Evolutionary conservation across 148 eudicot species (phyloP).

Genomic region (Amaranthus cruentus): DNA sequence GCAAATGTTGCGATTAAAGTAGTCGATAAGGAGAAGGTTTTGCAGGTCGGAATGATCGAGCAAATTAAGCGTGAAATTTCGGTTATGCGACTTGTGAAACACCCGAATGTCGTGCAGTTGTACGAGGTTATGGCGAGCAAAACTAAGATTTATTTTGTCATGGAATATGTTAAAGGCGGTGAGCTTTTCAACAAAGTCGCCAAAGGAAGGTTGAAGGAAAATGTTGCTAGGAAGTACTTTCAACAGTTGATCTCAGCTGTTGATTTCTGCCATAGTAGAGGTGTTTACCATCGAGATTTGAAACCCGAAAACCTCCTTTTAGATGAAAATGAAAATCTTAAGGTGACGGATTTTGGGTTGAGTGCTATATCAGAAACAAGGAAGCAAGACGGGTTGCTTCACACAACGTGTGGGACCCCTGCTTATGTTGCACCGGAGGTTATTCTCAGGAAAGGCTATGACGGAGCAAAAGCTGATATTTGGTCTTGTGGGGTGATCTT

Average conservation of each 20-base stretch:
- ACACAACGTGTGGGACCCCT: constrained; percentile 52
- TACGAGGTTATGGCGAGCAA: constrained; percentile 51
- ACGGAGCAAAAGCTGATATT: constrained; percentile 50
- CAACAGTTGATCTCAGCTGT: constrained; percentile 47
- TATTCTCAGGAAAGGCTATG: constrained; percentile 44
- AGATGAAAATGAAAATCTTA: constrained; percentile 41
- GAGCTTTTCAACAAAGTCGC: constrained; percentile 44
- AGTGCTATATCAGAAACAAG: constrained; percentile 42
- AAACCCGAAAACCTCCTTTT: constrained; percentile 47
- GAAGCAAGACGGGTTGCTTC: constrained; percentile 45
- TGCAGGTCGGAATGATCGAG: constrained; percentile 43
- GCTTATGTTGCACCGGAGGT: constrained; percentile 55
- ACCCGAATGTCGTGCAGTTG: constrained; percentile 44
- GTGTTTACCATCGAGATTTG: constrained; percentile 47
- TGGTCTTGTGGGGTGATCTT: constrained; percentile 57
- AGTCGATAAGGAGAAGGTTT: constrained; percentile 40
- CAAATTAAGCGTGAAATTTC: constrained; percentile 54
- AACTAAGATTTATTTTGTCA: constrained; percentile 43
- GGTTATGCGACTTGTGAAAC: constrained; percentile 44
- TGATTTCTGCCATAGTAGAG: constrained; percentile 48
- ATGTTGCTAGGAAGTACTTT: constrained; percentile 40
- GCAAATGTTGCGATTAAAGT: constrained; percentile 41
- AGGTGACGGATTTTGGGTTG: constrained; percentile 46
- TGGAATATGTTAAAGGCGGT: constrained; percentile 46
- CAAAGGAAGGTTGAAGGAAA: constrained; percentile 41